Percentiles rank a stretch among this genome's conserved stretches.
These are phyloP conservation scores for Coemansia biformis DNA, from an alignment of 192 early-diverging fungal species.

Conservation along the genomic window DNA sequence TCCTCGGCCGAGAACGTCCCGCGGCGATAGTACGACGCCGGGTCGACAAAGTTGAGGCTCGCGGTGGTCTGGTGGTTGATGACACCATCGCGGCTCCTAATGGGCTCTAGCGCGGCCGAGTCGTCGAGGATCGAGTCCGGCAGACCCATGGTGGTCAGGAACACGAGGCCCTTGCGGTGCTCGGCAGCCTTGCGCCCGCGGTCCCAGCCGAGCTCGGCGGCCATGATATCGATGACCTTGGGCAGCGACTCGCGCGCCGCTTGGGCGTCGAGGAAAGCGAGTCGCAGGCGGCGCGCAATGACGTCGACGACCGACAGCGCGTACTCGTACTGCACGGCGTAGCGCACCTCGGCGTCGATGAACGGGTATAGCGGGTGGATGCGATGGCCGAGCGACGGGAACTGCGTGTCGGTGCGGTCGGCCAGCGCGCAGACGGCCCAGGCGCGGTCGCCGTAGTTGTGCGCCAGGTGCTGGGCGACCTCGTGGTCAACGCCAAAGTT, in stretches of 20 bases:
- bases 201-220: constrained; percentile 78
- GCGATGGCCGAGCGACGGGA: constrained; percentile 76
- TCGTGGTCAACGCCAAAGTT: constrained; percentile 91
- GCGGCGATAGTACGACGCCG: constrained; percentile 50
- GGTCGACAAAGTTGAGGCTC: constrained; percentile 35
- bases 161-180: constrained; percentile 62
- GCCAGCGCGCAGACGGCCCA: constrained; percentile 89
- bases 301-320: constrained; percentile 93
- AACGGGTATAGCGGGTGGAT: constrained; percentile 83
- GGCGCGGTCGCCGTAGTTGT: constrained; percentile 90
- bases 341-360: constrained; percentile 89
- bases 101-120: constrained; percentile 4
- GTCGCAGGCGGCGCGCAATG: constrained; percentile 79
- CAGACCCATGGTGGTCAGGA: constrained; percentile 91
- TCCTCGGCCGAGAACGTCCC: constrained; percentile 52
- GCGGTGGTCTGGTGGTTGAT: constrained; percentile 26
- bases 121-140: constrained; percentile 49
- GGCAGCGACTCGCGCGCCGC: constrained; percentile 84
- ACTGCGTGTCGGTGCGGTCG: constrained; percentile 62
- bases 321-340: constrained; percentile 87
- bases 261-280: constrained; percentile 91
- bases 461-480: constrained; percentile 82
- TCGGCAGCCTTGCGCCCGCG: constrained; percentile 63
- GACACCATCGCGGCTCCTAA: constrained; percentile 10
- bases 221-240: constrained; percentile 86